These are phyloP conservation scores for Agrostemma githago DNA, from an alignment of 148 eudicot genomes.

Conservation along the genomic window DNA sequence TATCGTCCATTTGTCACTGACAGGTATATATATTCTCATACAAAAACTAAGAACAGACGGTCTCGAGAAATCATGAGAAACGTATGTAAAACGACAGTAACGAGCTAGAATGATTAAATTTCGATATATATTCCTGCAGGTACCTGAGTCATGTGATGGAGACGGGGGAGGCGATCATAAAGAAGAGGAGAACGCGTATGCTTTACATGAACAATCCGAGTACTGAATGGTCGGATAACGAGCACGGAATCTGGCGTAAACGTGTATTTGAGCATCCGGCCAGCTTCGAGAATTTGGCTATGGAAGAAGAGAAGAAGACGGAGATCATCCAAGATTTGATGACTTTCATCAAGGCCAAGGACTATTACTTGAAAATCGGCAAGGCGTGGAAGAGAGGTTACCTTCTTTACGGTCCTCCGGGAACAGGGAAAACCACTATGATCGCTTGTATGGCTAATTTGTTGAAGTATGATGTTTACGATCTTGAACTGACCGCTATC, in stretches of 20 bases:
- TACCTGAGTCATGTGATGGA: constrained; percentile 40
- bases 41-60: no score
- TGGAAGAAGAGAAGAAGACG: constrained; percentile 34
- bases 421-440: constrained; percentile 47
- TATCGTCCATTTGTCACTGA: constrained; percentile 22
- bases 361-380: constrained; percentile 33
- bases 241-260: constrained; percentile 27
- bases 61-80: no score
- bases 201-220: constrained; percentile 33
- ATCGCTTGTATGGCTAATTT: constrained; percentile 52
- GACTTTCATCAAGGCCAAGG: constrained; percentile 24
- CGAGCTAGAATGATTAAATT: no score
- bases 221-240: not conserved
- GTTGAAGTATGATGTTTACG: constrained; percentile 41
- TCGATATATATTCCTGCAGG: no score
- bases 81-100: no score
- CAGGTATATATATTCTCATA: no score
- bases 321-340: constrained; percentile 36
- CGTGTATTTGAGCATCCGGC: constrained; percentile 43
- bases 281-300: constrained; percentile 31
- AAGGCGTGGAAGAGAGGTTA: constrained; percentile 54
- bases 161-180: constrained; percentile 26
- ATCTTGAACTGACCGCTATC: constrained; percentile 41
- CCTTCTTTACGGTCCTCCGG: constrained; percentile 49
- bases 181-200: constrained; percentile 29